Evolutionary conservation across 352 stramenopile species (phyloP), one percentile per base, ranked within the genome.

Genomic region (Achlya hypogyna): DNA sequence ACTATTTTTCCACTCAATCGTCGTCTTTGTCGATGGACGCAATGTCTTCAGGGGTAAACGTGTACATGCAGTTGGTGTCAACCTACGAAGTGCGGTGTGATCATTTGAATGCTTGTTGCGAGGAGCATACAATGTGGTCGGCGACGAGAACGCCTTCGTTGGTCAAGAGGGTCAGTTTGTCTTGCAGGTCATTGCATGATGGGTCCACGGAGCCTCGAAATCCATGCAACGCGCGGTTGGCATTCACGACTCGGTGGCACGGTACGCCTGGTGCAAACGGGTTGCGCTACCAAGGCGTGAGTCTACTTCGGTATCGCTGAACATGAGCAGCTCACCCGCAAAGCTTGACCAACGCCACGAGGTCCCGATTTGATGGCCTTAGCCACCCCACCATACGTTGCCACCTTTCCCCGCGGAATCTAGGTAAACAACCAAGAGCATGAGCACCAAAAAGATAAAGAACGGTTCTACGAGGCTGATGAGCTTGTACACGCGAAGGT

Each of bases 351-450:
- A n/a, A 93, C 83, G 23, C 73, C 77, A 42, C 84, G 80, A 10
- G 84, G 84, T 3, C 82, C 83, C 8, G 82, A 91, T 6, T 76
- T 43, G 32, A 93, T 71, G 5, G 69, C 76, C 47, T 83, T 73
- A 25, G 84, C 84, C 27, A 93, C 73, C 6, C 70, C 78, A 18
- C 81, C 80, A 65, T 93, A 93, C 34, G 84, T 93, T 69, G 76
- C 88, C 63, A 93, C 84, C 73, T 89, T 90, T 31, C 84, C 84
- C 12, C 53, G 62, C 0, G 82, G 85, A 63, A 93, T 91, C 84
- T 91, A 66, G 14, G 51, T 22, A 27, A 40, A 47, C 1, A 4
- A n/a, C 0, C 32, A 22, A 5, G 53, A 54, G 8, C 5, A 23
- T 9, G 31, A 12, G 20, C 49, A 8, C 49, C 29, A 28, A 56